Conservation (phyloP, 305 asterid species). For the Coffea humblotiana region DNA sequence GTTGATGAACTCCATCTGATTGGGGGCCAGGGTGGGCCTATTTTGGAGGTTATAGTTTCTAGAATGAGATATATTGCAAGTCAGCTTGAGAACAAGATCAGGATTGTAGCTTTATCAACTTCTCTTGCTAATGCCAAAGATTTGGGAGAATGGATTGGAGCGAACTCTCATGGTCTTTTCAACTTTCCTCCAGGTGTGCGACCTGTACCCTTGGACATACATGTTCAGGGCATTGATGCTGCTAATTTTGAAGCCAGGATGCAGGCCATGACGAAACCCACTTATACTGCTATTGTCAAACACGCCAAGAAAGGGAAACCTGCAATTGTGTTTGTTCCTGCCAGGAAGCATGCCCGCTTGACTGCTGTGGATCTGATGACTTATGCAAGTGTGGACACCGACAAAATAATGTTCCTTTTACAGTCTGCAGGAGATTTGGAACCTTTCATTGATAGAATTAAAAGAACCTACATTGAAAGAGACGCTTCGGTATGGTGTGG, state of each 20-base stretch:
- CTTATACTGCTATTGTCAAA: constrained; percentile 84
- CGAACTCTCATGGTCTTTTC: constrained; percentile 87
- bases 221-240: constrained; percentile 89
- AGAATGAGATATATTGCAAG: constrained; percentile 89
- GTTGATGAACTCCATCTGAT: constrained; percentile 90
- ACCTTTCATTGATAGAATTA: constrained; percentile 59
- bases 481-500: constrained; percentile 79
- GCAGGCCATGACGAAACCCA: constrained; percentile 95
- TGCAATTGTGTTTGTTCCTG: constrained; percentile 91
- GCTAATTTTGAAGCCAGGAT: constrained; percentile 92
- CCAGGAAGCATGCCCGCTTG: constrained; percentile 90
- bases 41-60: constrained; percentile 84
- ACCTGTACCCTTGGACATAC: constrained; percentile 96
- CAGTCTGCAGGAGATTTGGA: constrained; percentile 52
- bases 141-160: constrained; percentile 98
- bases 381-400: constrained; percentile 62
- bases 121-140: constrained; percentile 98
- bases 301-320: constrained; percentile 88
- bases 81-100: constrained; percentile 74
- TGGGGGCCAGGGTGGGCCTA: constrained; percentile 89
- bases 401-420: constrained; percentile 56
- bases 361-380: constrained; percentile 95
- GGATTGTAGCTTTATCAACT: constrained; percentile 80
- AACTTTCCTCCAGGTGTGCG: constrained; percentile 90
- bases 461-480: constrained; percentile 68